Evolutionary conservation across 495 filamentous ascomycete genomes (phyloP).

Genomic region (Tetracladium marchalianum): DNA sequence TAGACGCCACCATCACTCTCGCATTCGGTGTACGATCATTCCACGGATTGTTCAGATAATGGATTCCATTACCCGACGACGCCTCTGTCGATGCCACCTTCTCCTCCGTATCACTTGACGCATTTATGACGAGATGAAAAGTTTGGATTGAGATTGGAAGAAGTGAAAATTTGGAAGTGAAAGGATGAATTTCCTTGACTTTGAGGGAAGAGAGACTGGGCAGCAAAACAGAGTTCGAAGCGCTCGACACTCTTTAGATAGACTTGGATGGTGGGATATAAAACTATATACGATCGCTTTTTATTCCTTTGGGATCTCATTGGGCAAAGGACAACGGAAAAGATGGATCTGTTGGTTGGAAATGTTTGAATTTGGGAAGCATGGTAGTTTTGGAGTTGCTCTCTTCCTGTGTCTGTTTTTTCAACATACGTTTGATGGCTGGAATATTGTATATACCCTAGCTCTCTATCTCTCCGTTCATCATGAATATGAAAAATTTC

Average conservation of each 20-base stretch:
- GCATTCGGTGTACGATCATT: conserved; percentile 64
- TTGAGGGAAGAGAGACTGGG: background rate
- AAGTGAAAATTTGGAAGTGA: background rate
- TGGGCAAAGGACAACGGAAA: conserved; percentile 1
- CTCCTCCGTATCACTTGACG: conserved; percentile 29
- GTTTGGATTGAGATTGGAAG: background rate
- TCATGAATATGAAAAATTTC: too few relatives aligned
- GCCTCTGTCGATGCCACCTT: conserved; percentile 57
- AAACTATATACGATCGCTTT: conserved; percentile 5
- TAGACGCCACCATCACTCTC: conserved; percentile 75
- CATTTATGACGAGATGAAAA: conserved; percentile 12
- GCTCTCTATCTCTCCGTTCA: too few relatives aligned
- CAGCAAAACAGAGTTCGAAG: conserved; percentile 20
- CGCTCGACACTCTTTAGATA: conserved; percentile 20
- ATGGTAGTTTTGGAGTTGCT: too few relatives aligned
- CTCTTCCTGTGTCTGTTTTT: too few relatives aligned
- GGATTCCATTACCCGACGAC: conserved; percentile 55
- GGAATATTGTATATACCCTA: too few relatives aligned
- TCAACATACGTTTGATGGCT: too few relatives aligned
- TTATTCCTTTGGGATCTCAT: background rate
- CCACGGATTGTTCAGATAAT: conserved; percentile 49
- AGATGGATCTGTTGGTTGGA: conserved; percentile 15
- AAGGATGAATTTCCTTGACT: background rate
- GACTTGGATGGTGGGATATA: conserved; percentile 5
- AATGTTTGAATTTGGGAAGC: too few relatives aligned